Evolutionary conservation across 2,329 filamentous ascomycete genomes (phyloP), one percentile per base, ranked within the genome.

Genomic region (Stachybotrys echinatus): DNA sequence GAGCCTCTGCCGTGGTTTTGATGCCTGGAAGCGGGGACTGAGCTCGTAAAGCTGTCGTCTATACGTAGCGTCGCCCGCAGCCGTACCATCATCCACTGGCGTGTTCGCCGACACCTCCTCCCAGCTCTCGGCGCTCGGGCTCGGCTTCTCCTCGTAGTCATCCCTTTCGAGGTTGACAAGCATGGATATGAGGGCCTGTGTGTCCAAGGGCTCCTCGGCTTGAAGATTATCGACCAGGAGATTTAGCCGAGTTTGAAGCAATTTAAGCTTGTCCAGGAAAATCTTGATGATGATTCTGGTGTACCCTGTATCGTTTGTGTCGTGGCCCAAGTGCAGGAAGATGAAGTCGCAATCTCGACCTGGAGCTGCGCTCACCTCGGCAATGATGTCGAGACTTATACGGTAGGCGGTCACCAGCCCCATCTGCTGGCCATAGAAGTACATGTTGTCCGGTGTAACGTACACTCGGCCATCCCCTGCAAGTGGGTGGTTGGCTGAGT

Each of bases 391-490:
- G 50, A 99, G 75, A 49, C 79, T 83, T 47, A 95, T 82, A 17
- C 82, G 82, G 47, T 91, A 92, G 1, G 92, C 88, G 34, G 96
- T 77, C 1, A 97, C 87, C 6, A 99, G 78, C 6, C 94, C 94
- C 65, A 96, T 84, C 63, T 96, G 89, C 62, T 97, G 88, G 59
- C 92, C 95, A 69, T 96, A 99, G 64, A 99, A 97, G 67, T 95
- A 97, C 65, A 99, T 84, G 55, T 92, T 88, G 54, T 87, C 84
- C 0, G 86, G 79, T 1, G 92, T 97, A 52, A 96, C 85, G 65
- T 95, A 99, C 21, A 95, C 84, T 48, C 94, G 83, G 1, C 94
- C 80, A 49, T 80, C 80, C 18, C 79, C 79, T 20, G 75, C 70
- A 57, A 97, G 65, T 1, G 63, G 59, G 17, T 71, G 70, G 48